phyloP scores from a whole-genome alignment of 202 grass and related monocot genomes.

The Panicum virgatum region DNA sequence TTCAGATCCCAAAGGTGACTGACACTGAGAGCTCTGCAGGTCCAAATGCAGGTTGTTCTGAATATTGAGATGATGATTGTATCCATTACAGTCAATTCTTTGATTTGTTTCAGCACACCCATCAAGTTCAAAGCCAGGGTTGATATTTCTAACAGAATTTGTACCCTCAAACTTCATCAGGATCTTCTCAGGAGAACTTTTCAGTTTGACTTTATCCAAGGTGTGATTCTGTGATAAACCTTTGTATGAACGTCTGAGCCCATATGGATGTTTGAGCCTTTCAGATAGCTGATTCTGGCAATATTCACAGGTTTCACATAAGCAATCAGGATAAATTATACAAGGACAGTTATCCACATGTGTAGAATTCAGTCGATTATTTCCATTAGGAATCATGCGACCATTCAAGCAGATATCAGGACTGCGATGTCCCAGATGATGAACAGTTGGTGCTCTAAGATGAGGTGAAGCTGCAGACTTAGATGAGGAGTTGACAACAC shows the following conservation, averaged over 20 bases:
- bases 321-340: conserved; percentile 32
- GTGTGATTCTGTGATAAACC: neutral
- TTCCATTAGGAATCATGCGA: conserved; percentile 24
- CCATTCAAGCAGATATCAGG: conserved; percentile 38
- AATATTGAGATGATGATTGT: neutral
- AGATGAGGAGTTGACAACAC: neutral
- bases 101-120: neutral
- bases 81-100: neutral
- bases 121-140: neutral
- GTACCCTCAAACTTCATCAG: conserved; percentile 35
- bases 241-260: conserved; percentile 5
- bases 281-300: conserved; percentile 42
- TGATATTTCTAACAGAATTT: conserved; percentile 34
- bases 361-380: conserved; percentile 30
- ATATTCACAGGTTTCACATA: conserved; percentile 33
- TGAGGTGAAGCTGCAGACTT: conserved; percentile 17
- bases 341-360: conserved; percentile 19
- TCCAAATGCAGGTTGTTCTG: conserved; percentile 19
- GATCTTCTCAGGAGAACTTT: conserved; percentile 30
- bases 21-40: neutral
- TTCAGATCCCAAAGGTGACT: conserved; percentile 11
- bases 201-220: conserved; percentile 25
- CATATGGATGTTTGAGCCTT: conserved; percentile 29
- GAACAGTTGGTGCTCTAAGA: conserved; percentile 22
- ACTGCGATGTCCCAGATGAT: conserved; percentile 31